Evolutionary conservation across 169 alveolate genomes (phyloP).

Genomic region (Perkinsus marinus): DNA sequence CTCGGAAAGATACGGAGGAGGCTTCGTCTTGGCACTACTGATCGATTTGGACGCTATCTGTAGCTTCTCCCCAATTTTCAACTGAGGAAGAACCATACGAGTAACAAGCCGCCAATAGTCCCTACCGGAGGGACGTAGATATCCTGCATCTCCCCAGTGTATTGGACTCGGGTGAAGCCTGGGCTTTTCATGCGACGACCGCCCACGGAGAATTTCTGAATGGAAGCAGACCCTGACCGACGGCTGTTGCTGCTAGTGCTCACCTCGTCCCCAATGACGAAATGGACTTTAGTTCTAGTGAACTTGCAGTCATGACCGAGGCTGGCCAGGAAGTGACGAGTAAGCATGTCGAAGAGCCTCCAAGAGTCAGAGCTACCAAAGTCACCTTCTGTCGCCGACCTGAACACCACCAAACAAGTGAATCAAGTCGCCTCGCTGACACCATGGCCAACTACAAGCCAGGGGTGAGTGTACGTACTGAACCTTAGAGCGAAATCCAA

Average conservation of each 20-base stretch:
- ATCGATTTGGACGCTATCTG: constrained; percentile 9
- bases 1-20: constrained; percentile 91
- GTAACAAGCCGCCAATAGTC: constrained; percentile 22
- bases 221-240: too few species aligned
- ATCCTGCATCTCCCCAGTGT: constrained; percentile 30
- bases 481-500: too few species aligned
- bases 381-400: constrained; percentile 46
- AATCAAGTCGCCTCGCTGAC: too few species aligned
- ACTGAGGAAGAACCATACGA: constrained; percentile 4
- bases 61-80: neutral
- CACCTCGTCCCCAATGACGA: constrained; percentile 48
- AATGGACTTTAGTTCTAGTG: constrained; percentile 39
- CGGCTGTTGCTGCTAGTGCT: too few species aligned
- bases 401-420: too few species aligned
- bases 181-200: constrained; percentile 51
- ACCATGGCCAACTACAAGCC: too few species aligned
- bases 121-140: constrained; percentile 40
- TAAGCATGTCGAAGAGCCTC: constrained; percentile 58
- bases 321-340: constrained; percentile 72
- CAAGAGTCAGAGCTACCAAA: constrained; percentile 51
- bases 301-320: constrained; percentile 59
- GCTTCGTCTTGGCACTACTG: constrained; percentile 51
- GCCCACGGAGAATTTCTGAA: constrained; percentile 36
- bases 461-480: too few species aligned
- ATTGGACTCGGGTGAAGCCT: constrained; percentile 55